These are phyloP conservation scores for Yarrowia sp. DNA, from an alignment of 805 yeast genomes.

Conservation along the genomic window DNA sequence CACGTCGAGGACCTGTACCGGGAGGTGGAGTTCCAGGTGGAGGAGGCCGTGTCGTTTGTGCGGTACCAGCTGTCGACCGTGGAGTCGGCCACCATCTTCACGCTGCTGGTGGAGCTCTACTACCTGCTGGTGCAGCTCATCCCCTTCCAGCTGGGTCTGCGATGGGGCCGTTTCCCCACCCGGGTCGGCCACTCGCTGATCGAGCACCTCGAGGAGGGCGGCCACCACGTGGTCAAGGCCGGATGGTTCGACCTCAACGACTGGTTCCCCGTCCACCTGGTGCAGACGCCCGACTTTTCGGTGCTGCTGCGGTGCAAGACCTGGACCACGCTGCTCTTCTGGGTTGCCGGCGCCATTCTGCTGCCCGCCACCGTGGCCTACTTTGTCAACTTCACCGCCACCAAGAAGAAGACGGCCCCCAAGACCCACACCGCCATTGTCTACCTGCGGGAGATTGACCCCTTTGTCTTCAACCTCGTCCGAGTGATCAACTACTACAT, in stretches of 20 bases:
- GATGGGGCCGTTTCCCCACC: constrained; percentile 39
- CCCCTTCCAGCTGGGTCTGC: constrained; percentile 39
- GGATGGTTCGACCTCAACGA: constrained; percentile 38
- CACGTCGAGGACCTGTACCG: constrained; percentile 43
- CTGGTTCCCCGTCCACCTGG: constrained; percentile 37
- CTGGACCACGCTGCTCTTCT: constrained; percentile 47
- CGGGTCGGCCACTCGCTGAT: constrained; percentile 35
- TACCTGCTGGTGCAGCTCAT: constrained; percentile 23
- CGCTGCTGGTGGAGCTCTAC: constrained; percentile 19
- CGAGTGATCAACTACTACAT: constrained; percentile 55
- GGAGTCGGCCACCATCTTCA: constrained; percentile 26
- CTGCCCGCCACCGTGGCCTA: constrained; percentile 48
- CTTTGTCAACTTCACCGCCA: constrained; percentile 49
- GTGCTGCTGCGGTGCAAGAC: constrained; percentile 40
- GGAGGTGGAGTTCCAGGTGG: constrained; percentile 35
- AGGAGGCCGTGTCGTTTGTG: constrained; percentile 38
- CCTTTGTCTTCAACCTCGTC: constrained; percentile 59
- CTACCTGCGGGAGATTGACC: constrained; percentile 54
- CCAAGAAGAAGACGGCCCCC: constrained; percentile 39
- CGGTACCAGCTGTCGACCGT: constrained; percentile 32
- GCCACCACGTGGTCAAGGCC: constrained; percentile 31
- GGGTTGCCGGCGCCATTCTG: constrained; percentile 44
- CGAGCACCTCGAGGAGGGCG: constrained; percentile 34
- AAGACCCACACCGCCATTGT: constrained; percentile 39
- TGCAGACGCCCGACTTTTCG: constrained; percentile 41